These are phyloP conservation scores for Grosmannia huntii DNA, from an alignment of 2,329 filamentous ascomycete genomes.

Conservation along the genomic window DNA sequence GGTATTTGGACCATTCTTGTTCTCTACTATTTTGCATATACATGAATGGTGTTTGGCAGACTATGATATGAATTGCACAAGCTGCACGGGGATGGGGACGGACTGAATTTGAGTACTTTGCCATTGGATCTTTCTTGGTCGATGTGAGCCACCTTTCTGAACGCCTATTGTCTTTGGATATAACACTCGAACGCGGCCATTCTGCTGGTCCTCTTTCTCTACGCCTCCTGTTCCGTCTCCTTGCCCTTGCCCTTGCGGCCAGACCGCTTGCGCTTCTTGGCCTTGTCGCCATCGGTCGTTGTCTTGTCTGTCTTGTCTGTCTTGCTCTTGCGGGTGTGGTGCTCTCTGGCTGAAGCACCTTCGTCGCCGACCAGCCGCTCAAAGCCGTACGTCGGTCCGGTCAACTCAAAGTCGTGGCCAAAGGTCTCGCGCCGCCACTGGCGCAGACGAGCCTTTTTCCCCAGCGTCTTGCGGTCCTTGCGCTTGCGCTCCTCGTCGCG, in stretches of 20 bases:
- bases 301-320: conserved; percentile 20
- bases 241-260: conserved; percentile 23
- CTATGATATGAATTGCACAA: too few species aligned
- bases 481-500: conserved; percentile 80
- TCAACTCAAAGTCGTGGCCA: conserved; percentile 42
- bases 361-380: conserved; percentile 20
- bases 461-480: conserved; percentile 74
- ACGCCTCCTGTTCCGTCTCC: not conserved
- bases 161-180: too few species aligned
- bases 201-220: not conserved
- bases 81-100: too few species aligned
- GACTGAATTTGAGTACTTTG: too few species aligned
- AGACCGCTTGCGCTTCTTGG: conserved; percentile 39
- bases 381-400: conserved; percentile 46
- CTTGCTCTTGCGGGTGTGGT: conserved; percentile 16
- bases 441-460: conserved; percentile 82
- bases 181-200: not conserved
- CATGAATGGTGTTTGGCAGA: too few species aligned
- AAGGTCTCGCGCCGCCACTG: conserved; percentile 67
- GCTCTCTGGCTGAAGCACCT: conserved; percentile 9
- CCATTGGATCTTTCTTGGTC: too few species aligned
- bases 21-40: too few species aligned
- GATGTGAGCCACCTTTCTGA: too few species aligned
- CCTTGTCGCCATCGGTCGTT: conserved; percentile 10
- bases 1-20: too few species aligned